These are phyloP conservation scores for Alnus glutinosa DNA, from an alignment of 306 rosid genomes.

Conservation along the genomic window DNA sequence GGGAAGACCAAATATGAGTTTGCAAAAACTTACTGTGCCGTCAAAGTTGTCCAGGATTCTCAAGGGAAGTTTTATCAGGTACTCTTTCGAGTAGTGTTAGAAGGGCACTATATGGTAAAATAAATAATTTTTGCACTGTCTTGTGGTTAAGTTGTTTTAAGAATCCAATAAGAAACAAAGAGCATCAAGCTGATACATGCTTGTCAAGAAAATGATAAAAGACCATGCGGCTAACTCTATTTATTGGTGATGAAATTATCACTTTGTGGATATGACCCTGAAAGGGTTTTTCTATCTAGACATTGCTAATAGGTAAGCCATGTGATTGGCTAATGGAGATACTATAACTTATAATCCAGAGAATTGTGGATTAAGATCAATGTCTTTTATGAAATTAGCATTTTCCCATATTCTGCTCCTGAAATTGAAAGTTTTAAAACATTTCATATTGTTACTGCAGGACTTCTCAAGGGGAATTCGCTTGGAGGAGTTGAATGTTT, in stretches of 20 bases:
- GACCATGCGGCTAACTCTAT: neutral
- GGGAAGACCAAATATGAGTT: constrained; percentile 76
- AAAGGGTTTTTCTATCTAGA: neutral
- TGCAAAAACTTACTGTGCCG: constrained; percentile 82
- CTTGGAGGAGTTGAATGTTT: constrained; percentile 90
- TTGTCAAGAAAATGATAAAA: constrained; percentile 24
- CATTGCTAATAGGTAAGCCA: constrained; percentile 9
- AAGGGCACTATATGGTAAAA: constrained; percentile 8
- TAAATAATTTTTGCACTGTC: neutral
- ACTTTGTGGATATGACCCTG: neutral
- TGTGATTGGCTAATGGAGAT: constrained; percentile 19
- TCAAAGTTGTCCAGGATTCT: constrained; percentile 47
- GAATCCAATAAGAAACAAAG: neutral
- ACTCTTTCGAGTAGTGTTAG: constrained; percentile 25
- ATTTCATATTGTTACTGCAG: constrained; percentile 53
- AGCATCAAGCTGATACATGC: constrained; percentile 27
- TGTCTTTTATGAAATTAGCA: constrained; percentile 2
- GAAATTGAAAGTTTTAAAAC: constrained; percentile 15
- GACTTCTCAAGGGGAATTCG: constrained; percentile 91
- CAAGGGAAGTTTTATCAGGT: constrained; percentile 82
- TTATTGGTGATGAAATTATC: constrained; percentile 14
- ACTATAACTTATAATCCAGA: neutral
- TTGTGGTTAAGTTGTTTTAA: constrained; percentile 27
- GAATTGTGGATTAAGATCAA: neutral
- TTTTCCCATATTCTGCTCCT: constrained; percentile 25